These are phyloP conservation scores for Epichloe hybrida DNA, from an alignment of 2,329 filamentous ascomycete species.

Conservation along the genomic window DNA sequence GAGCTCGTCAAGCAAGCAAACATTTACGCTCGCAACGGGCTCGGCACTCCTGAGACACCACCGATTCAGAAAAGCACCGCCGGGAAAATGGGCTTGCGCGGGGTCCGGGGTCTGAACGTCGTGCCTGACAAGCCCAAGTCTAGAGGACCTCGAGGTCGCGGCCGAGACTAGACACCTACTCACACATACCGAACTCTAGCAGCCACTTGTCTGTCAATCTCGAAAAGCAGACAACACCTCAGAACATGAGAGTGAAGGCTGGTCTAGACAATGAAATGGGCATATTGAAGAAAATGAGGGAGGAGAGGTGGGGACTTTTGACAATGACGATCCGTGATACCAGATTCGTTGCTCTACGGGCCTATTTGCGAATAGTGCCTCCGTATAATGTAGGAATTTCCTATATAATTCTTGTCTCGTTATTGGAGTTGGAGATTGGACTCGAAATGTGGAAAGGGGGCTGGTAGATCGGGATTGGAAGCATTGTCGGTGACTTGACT, in stretches of 20 bases:
- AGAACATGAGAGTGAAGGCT: too few relatives aligned
- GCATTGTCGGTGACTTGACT: neutral
- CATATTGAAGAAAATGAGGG: too few relatives aligned
- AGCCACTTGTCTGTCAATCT: too few relatives aligned
- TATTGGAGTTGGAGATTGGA: neutral
- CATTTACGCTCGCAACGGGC: constrained; percentile 31
- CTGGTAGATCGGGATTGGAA: neutral
- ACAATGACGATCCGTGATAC: neutral
- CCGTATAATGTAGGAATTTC: neutral
- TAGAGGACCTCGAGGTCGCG: neutral
- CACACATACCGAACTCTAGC: too few relatives aligned
- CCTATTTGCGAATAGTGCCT: too few relatives aligned
- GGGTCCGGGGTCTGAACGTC: constrained; percentile 33
- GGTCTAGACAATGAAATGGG: too few relatives aligned
- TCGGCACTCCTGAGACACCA: constrained; percentile 34
- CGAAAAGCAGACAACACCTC: too few relatives aligned
- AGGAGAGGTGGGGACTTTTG: too few relatives aligned
- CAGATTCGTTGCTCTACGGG: neutral
- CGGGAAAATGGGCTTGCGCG: constrained; percentile 44
- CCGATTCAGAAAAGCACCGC: constrained; percentile 32
- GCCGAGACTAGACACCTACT: neutral
- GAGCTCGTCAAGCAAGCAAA: constrained; percentile 39
- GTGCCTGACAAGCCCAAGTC: constrained; percentile 27
- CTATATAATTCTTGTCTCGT: neutral
- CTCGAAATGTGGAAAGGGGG: neutral